Base-by-base conservation (phyloP, 2,329 filamentous ascomycete genomes). In the Pseudopyricularia javanii region DNA sequence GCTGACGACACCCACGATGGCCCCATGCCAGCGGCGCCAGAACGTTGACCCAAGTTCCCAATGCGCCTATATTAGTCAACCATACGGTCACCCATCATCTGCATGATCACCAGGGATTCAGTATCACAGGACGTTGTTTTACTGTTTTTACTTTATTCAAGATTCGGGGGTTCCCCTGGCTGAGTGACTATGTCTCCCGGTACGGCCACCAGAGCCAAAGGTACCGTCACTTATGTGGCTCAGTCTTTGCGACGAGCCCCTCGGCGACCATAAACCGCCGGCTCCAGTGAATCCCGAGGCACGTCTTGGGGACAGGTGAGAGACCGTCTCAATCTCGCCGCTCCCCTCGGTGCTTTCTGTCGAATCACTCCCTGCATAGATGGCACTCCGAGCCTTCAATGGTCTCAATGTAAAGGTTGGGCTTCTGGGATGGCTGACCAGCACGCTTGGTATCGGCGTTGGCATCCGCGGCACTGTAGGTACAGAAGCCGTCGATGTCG, bases 191-290 rank as follows among this genome's bases (percentile, higher is more conserved):
- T 28, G 50, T 20, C 15, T 20, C 37, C 24, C 14, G 17, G 22
- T 51, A 15, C 49, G 28, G 22, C 49, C 49, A 30, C 17, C 35
- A 7, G 17, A 14, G 6, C 50, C 50, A 12, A 51, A 51, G 9
- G 50, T 51, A 26, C 50, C 35, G 15, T 28, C 50, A 14, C 50
- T 51, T 43, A 51, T 43, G n/a, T 28, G 26, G 26, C 50, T 51
- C 37, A 51, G 50, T 22, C 35, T 30, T 12, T 20, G 12, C 15
- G 37, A 30, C 34, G 35, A 20, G 2, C 7, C n/a, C 7, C 26
- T 22, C 0, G 35, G 37, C 37, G 37, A 45, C 37, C 26, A 17
- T 8, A 43, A 15, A 12, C 40, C 40, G 5, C 40, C 40, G 15
- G 40, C 22, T 7, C 17, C 40, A 1, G 40, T 45, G 22, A 24